Conservation (phyloP, 495 filamentous ascomycete genomes). For the Penicillium desertorum region DNA sequence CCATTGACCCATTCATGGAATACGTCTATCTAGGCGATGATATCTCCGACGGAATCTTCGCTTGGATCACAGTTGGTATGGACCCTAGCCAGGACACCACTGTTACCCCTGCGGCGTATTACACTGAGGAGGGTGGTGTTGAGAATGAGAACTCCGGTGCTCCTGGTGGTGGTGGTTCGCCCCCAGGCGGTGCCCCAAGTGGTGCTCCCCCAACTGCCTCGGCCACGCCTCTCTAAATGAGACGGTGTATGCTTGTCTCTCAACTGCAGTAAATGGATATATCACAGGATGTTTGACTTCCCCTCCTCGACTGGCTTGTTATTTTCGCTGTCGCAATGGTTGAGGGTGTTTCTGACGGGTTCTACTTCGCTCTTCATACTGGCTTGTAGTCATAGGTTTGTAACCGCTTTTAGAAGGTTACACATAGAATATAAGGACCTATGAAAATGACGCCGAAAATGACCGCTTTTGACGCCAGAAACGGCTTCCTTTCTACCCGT, state of each 20-base stretch:
- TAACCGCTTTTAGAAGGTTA: not conserved
- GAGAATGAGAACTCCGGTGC: slow-evolving; percentile 31
- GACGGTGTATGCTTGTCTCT: not conserved
- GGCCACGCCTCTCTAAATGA: not conserved
- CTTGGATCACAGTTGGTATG: slow-evolving; percentile 39
- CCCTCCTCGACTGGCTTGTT: not conserved
- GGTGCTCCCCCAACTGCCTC: not conserved
- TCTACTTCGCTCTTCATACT: not conserved
- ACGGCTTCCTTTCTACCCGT: slow-evolving; percentile 16
- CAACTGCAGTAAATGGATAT: not conserved
- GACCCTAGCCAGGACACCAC: slow-evolving; percentile 26
- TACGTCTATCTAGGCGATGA: slow-evolving; percentile 45
- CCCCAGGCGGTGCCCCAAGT: slow-evolving; percentile 9
- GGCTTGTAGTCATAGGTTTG: not conserved
- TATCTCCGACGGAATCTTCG: slow-evolving; percentile 37
- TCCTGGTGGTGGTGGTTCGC: slow-evolving; percentile 13
- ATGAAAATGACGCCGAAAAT: slow-evolving; percentile 28
- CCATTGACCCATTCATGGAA: slow-evolving; percentile 57
- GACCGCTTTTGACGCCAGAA: slow-evolving; percentile 22
- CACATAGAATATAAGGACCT: too few relatives aligned
- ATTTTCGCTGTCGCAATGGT: not conserved
- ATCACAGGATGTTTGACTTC: not conserved
- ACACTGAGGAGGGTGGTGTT: slow-evolving; percentile 37
- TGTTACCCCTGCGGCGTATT: slow-evolving; percentile 35
- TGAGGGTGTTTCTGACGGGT: not conserved